phyloP scores from a whole-genome alignment of 2,329 filamentous ascomycete species.

The Diplodia intermedia region DNA sequence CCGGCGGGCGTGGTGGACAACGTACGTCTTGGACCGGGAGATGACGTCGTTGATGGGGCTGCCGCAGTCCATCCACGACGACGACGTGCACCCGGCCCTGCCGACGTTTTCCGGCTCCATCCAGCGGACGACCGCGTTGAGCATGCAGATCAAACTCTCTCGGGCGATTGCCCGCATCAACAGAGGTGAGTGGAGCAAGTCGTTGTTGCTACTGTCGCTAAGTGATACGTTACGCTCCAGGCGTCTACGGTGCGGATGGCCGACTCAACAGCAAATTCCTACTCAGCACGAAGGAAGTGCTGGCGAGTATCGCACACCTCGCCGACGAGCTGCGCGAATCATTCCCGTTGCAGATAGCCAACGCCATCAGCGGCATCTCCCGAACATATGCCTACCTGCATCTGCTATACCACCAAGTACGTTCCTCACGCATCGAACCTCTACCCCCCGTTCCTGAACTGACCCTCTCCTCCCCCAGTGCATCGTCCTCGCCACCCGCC shows the following conservation, averaged over 20 bases:
- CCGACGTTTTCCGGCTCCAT: conserved; percentile 52
- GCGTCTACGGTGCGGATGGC: conserved; percentile 53
- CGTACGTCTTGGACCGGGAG: conserved; percentile 61
- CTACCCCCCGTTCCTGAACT: background rate
- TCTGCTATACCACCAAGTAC: conserved; percentile 50
- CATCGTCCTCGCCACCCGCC: conserved; percentile 51
- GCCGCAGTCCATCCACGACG: conserved; percentile 58
- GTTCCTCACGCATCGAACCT: background rate
- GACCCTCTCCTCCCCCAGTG: conserved; percentile 41
- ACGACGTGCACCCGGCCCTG: conserved; percentile 58
- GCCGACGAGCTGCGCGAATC: conserved; percentile 50
- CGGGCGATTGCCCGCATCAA: conserved; percentile 55
- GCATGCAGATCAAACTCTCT: conserved; percentile 57
- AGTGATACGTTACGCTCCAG: conserved; percentile 36
- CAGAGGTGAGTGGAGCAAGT: conserved; percentile 46
- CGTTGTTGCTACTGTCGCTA: background rate
- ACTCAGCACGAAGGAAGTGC: conserved; percentile 49
- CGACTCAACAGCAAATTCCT: conserved; percentile 48
- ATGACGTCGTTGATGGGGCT: conserved; percentile 63
- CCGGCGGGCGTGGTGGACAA: conserved; percentile 62
- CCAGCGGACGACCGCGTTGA: conserved; percentile 51
- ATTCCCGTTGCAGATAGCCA: conserved; percentile 49
- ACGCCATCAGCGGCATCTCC: conserved; percentile 50
- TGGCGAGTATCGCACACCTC: conserved; percentile 50
- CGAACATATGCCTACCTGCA: conserved; percentile 51